phyloP scores from a whole-genome alignment of 78 protist genomes.

The Dictyostelium discoideum region DNA sequence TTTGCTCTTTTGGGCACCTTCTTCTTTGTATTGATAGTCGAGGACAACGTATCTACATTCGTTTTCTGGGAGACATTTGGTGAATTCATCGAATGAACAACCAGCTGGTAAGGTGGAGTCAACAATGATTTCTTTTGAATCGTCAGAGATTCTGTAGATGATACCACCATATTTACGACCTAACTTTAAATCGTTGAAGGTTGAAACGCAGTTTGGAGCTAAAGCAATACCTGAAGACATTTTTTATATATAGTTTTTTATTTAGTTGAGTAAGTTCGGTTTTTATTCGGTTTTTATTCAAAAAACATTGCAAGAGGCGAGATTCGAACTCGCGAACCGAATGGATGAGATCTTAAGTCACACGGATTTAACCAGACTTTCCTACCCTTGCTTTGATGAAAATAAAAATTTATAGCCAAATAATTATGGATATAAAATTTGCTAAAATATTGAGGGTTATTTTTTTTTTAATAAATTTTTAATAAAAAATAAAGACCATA shows the following conservation, averaged over 20 bases:
- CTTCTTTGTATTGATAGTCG: slow-evolving; percentile 60
- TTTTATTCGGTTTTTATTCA: too few species aligned
- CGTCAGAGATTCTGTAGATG: slow-evolving; percentile 57
- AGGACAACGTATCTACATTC: slow-evolving; percentile 69
- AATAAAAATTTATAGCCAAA: too few species aligned
- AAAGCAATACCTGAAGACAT: slow-evolving; percentile 67
- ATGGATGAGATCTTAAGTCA: slow-evolving; percentile 36
- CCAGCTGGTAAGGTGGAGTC: slow-evolving; percentile 28
- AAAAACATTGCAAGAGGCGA: slow-evolving; percentile 18
- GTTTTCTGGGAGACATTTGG: background rate
- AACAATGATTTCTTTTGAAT: slow-evolving; percentile 29
- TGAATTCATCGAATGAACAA: slow-evolving; percentile 37
- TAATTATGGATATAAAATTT: too few species aligned
- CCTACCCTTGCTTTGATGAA: slow-evolving; percentile 24
- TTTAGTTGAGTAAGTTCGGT: background rate
- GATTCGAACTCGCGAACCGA: slow-evolving; percentile 44
- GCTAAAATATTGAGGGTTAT: too few species aligned
- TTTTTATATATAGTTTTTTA: background rate
- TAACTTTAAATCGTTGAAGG: slow-evolving; percentile 53
- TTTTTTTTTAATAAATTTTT: too few species aligned
- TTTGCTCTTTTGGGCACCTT: slow-evolving; percentile 70
- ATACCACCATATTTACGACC: slow-evolving; percentile 39
- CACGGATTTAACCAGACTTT: slow-evolving; percentile 41
- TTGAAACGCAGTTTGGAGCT: slow-evolving; percentile 2
- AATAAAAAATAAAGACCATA: too few species aligned